phyloP scores from a whole-genome alignment of 1,284 basidiomycete genomes.

The Mycosarcoma mackinlayi region DNA sequence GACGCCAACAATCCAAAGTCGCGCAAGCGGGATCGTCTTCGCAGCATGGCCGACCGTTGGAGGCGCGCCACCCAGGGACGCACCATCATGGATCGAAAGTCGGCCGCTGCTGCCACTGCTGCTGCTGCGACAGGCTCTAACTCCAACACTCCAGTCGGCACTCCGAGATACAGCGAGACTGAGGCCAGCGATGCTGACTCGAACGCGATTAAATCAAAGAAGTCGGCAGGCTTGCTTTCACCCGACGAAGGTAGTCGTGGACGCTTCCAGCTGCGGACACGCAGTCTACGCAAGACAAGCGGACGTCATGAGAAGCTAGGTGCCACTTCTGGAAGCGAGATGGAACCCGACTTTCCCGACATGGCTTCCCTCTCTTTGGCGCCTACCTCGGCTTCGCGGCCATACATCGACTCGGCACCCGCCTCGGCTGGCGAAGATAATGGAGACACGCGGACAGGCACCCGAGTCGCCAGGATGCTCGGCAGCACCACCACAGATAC shows the following conservation, averaged over 20 bases:
- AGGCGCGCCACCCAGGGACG: constrained; percentile 36
- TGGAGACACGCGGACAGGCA: constrained; percentile 34
- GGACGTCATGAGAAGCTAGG: constrained; percentile 42
- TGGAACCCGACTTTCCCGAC: constrained; percentile 54
- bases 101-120: constrained; percentile 35
- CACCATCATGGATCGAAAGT: constrained; percentile 36
- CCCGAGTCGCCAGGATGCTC: constrained; percentile 40
- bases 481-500: constrained; percentile 12
- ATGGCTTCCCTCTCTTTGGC: constrained; percentile 52
- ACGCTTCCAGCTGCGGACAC: constrained; percentile 40
- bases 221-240: constrained; percentile 68
- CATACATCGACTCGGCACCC: constrained; percentile 35
- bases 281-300: constrained; percentile 35
- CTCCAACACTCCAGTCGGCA: constrained; percentile 38
- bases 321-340: constrained; percentile 49
- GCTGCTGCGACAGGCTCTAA: constrained; percentile 23
- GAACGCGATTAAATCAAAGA: constrained; percentile 68
- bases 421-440: constrained; percentile 49
- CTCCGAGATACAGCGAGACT: constrained; percentile 45
- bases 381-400: constrained; percentile 15
- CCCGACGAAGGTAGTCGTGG: constrained; percentile 37
- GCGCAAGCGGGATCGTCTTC: constrained; percentile 46
- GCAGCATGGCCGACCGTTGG: constrained; percentile 55
- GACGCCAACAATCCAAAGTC: constrained; percentile 36
- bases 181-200: constrained; percentile 75